Base-by-base conservation (phyloP, 1,284 basidiomycete species). In the Puccinia horiana region DNA sequence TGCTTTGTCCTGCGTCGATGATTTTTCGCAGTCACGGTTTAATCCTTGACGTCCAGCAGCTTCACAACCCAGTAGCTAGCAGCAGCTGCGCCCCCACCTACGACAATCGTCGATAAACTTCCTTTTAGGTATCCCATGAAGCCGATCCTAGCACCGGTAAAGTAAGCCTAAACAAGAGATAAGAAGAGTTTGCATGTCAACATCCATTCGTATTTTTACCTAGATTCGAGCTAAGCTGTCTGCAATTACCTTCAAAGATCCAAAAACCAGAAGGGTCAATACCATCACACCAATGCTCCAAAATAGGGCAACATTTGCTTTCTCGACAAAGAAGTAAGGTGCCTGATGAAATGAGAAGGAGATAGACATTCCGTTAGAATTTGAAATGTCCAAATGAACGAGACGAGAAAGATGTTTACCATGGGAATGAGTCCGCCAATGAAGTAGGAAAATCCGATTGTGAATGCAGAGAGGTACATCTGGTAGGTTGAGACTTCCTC, bases 371-470 rank as follows among this genome's bases (percentile, higher is more conserved):
- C 37, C 61, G 20, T 35, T 61, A 26, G 44, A 26, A 74, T 52
- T n/a, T 49, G 49, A 29, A 58, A 18, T 11, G 20, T 26, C n/a
- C 16, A 54, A 54, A 6, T 29, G 44, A 16, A 14, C 47, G 20
- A 52, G 16, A 35, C 2, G 35, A 23, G 12, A 54, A 4, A 61
- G 35, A 49, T 32, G 40, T 78, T 49, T 3, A 84, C 70, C 47
- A 84, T 63, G 16, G 84, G 84, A 85, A 96, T 93, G 76, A 95
- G 89, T 49, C 95, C 95, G 78, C 95, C 95, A 82, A 96, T 65
- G 85, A 95, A 89, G 89, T 93, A 92, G 1, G 93, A 93, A 86
- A 93, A 90, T 78, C 95, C 95, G 86, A 98, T 97, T 0, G 95
- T 98, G 84, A 96, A 90, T 0, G 96, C 95, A 1, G 94, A 95